Conservation (phyloP, 2,329 filamentous ascomycete genomes). For the Ophiostoma sp. region DNA sequence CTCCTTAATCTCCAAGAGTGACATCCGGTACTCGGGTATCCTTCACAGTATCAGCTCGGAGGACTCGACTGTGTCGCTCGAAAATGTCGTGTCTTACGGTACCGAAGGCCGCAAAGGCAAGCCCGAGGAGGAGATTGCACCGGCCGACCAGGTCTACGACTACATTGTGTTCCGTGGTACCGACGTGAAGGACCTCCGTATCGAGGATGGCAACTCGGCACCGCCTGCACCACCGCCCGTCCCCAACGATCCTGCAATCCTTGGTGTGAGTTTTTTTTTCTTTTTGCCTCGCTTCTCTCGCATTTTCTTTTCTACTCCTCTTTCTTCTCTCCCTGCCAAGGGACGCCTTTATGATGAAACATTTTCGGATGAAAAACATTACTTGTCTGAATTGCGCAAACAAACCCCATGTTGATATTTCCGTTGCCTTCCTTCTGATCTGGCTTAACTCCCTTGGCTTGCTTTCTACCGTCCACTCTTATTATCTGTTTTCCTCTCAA, state of each 20-base stretch:
- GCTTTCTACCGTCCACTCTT: not conserved
- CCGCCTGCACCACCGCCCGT: slow-evolving; percentile 74
- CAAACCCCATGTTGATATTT: slow-evolving; percentile 88
- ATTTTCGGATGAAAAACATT: slow-evolving; percentile 94
- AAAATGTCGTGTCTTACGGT: slow-evolving; percentile 92
- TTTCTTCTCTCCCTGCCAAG: slow-evolving; percentile 24
- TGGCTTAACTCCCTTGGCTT: slow-evolving; percentile 11
- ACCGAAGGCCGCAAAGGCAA: slow-evolving; percentile 85
- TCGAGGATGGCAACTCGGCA: slow-evolving; percentile 77
- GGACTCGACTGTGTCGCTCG: slow-evolving; percentile 91
- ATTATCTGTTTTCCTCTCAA: not conserved
- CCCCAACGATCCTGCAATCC: slow-evolving; percentile 92
- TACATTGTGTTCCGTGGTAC: slow-evolving; percentile 98
- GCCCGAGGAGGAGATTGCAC: slow-evolving; percentile 76
- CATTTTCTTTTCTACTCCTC: not conserved
- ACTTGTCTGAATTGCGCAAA: slow-evolving; percentile 87
- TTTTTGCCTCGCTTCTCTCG: slow-evolving; percentile 12
- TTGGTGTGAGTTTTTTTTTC: slow-evolving; percentile 75
- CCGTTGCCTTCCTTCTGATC: slow-evolving; percentile 99
- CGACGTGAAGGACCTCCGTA: slow-evolving; percentile 96
- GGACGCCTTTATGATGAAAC: slow-evolving; percentile 71
- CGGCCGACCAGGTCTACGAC: slow-evolving; percentile 89
- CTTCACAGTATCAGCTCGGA: slow-evolving; percentile 98
- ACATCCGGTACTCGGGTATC: slow-evolving; percentile 74
- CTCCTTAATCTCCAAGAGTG: slow-evolving; percentile 31